phyloP scores from a whole-genome alignment of 768 basidiomycete genomes.

The Rhodosporidiobolus sp. region DNA sequence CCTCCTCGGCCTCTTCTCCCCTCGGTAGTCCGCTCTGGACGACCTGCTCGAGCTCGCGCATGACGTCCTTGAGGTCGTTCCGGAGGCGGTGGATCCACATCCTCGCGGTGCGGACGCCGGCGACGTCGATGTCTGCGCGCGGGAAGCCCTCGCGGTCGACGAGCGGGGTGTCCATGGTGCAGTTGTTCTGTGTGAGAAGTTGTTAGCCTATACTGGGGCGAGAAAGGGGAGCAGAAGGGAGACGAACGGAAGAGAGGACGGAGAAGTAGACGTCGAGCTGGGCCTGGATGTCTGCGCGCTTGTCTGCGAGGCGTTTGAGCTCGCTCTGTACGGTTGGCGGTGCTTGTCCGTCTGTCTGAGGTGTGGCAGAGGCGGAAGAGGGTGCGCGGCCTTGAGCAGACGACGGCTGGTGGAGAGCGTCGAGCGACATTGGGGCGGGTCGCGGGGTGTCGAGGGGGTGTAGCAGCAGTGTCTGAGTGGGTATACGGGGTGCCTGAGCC shows the following conservation, averaged over 20 bases:
- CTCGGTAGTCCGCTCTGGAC: slow-evolving; percentile 56
- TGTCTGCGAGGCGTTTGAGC: background rate
- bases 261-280: slow-evolving; percentile 21
- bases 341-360: background rate
- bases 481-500: background rate
- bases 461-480: no score
- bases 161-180: slow-evolving; percentile 68
- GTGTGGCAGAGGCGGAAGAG: background rate
- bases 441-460: background rate
- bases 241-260: slow-evolving; percentile 24
- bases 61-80: slow-evolving; percentile 69
- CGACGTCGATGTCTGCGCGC: slow-evolving; percentile 72
- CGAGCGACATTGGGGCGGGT: background rate
- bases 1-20: slow-evolving; percentile 43
- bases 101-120: slow-evolving; percentile 70
- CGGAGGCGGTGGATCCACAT: slow-evolving; percentile 72
- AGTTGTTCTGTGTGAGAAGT: slow-evolving; percentile 52
- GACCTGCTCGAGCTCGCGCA: slow-evolving; percentile 64
- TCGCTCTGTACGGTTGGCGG: slow-evolving; percentile 11
- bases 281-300: slow-evolving; percentile 4
- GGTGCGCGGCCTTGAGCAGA: background rate
- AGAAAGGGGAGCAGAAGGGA: no score
- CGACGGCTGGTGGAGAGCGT: background rate
- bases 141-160: slow-evolving; percentile 88
- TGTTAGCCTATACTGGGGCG: background rate